Evolutionary conservation across 2,329 filamentous ascomycete species (phyloP), one percentile per base, ranked within the genome.

Genomic region (Colletotrichum liaoningense): DNA sequence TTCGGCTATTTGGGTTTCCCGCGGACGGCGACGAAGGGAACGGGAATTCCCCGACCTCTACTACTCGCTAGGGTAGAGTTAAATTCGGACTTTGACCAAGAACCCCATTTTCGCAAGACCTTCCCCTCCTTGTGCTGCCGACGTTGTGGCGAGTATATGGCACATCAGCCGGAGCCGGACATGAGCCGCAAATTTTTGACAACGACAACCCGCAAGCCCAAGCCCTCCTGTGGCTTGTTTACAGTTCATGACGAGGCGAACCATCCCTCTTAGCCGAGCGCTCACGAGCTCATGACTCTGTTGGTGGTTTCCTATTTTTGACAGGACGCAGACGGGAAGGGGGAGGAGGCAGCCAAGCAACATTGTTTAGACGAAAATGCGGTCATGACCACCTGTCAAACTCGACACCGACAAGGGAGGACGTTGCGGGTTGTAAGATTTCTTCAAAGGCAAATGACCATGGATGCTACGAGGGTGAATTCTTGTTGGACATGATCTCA

Each of bases 341-440:
- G 24, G 26, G 35, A 9, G 30, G 33, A 11, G 24, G 38, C 11
- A 46, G 56, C 56, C 68, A 67, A 71, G 46, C 30, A 33, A 35
- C 49, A 67, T 46, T 62, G 56, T 71, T 67, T n/a, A 35, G 63
- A 71, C 56, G 68, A 49, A 65, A 65, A 26, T 54, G 55, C 30
- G 55, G 67, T 60, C 30, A 55, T 67, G 38, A 16, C 24, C 68
- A 26, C 46, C 56, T 67, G 68, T 62, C 63, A 71, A 71, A n/a
- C 14, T 52, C 9, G 26, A 38, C n/a, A 59, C 7, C 49, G 67
- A 57, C 59, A 55, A 16, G 56, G 65, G 42, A 63, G 52, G 16
- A 49, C 38, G 33, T 58, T 12, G 57, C 28, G 46, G 52, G 30
- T 30, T 63, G 14, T 6, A 46, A 35, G n/a, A 14, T 16, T n/a